A percentile compares a stretch with the other conserved stretches of the same genome.
phyloP scores from a whole-genome alignment of 2,329 filamentous ascomycete genomes.

The Phialophora expanda region DNA sequence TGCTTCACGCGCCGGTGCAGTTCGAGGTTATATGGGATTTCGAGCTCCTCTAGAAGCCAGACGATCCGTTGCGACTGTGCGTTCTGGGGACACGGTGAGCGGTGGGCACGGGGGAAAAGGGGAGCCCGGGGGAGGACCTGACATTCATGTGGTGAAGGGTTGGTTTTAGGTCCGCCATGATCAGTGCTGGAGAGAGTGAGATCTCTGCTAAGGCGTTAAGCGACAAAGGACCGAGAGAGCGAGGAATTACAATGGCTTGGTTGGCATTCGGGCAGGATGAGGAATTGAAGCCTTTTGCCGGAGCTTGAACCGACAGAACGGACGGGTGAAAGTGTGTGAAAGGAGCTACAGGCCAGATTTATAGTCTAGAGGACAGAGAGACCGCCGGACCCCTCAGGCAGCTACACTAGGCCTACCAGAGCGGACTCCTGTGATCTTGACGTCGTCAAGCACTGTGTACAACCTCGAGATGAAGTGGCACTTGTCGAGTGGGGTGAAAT shows the following conservation, averaged over 20 bases:
- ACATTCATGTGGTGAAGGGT: constrained; percentile 38
- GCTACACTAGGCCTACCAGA: neutral
- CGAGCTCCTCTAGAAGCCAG: constrained; percentile 84
- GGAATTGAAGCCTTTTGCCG: neutral
- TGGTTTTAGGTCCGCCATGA: constrained; percentile 32
- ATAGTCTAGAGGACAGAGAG: neutral
- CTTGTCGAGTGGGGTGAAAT: neutral
- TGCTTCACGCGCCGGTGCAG: constrained; percentile 71
- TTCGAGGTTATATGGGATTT: constrained; percentile 77
- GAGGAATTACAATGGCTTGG: neutral
- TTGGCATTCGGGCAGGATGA: neutral
- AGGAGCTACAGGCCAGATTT: neutral
- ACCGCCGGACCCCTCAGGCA: neutral
- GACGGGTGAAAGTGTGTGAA: neutral
- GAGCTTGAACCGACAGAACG: neutral
- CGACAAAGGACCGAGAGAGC: neutral
- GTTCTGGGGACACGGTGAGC: constrained; percentile 28
- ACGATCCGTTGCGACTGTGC: constrained; percentile 82
- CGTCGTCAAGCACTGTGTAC: neutral
- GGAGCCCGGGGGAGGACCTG: neutral
- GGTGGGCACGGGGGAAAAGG: neutral
- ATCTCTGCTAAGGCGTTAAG: too few species aligned
- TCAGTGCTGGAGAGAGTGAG: neutral
- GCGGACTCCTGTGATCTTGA: neutral
- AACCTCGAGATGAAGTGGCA: neutral